A percentile compares a stretch with the other conserved stretches of the same genome.
Evolutionary conservation across 169 alveolate genomes (phyloP).

Genomic region (Cryptosporidium xiaoi): DNA sequence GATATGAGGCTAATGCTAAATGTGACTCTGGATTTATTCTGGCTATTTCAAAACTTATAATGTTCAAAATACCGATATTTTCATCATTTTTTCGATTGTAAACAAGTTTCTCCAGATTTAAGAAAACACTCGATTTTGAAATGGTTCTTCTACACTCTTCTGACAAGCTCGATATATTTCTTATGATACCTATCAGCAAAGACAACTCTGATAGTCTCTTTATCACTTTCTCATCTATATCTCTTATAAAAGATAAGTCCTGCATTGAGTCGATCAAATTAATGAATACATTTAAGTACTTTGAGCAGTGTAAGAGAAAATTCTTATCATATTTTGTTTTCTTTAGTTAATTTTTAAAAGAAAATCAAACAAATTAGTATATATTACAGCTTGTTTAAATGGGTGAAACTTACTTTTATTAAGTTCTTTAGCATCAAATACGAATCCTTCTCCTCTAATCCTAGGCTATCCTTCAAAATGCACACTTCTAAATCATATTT

Average conservation of each 20-base stretch:
- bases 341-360: constrained; percentile 2
- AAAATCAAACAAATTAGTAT: background rate
- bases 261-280: constrained; percentile 1
- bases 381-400: background rate
- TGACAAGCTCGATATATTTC: constrained; percentile 48
- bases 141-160: constrained; percentile 19
- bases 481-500: background rate
- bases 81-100: background rate
- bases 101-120: constrained; percentile 6
- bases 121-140: constrained; percentile 17
- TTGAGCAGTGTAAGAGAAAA: background rate
- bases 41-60: constrained; percentile 1
- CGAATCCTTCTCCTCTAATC: constrained; percentile 15
- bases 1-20: background rate
- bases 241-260: background rate
- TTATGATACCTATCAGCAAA: constrained; percentile 20
- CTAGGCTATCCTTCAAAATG: background rate
- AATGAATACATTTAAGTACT: background rate
- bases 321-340: background rate
- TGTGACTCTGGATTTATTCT: background rate
- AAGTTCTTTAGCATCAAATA: constrained; percentile 5
- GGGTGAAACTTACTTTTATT: constrained; percentile 23
- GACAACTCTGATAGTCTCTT: constrained; percentile 33
- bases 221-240: background rate
- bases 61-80: constrained; percentile 16